These are phyloP conservation scores for Trichophaea hybrida DNA, from an alignment of 2,329 filamentous ascomycete species.

Conservation along the genomic window DNA sequence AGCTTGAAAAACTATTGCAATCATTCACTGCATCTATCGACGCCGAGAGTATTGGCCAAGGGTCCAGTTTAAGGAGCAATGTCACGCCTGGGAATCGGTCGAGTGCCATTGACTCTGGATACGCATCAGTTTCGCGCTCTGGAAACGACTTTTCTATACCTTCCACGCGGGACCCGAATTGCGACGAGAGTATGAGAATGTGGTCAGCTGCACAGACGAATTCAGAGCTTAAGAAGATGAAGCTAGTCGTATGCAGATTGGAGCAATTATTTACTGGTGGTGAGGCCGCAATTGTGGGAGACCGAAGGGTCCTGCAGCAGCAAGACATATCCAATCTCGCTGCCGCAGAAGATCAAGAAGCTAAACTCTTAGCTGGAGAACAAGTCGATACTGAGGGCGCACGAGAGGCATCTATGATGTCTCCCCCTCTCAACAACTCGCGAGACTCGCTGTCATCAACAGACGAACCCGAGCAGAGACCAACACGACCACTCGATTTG, in stretches of 20 bases:
- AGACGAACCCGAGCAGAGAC: constrained; percentile 48
- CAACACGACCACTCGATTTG: constrained; percentile 60
- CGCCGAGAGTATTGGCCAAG: constrained; percentile 22
- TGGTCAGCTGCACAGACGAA: constrained; percentile 32
- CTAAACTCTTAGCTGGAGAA: constrained; percentile 22
- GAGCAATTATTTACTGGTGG: constrained; percentile 67
- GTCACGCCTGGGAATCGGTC: constrained; percentile 28
- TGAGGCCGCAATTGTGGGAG: neutral
- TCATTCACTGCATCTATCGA: constrained; percentile 54
- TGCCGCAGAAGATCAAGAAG: constrained; percentile 31
- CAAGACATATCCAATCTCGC: constrained; percentile 40
- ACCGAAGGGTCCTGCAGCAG: constrained; percentile 37
- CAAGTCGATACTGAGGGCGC: constrained; percentile 29
- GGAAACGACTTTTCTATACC: neutral
- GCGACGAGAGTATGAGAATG: neutral
- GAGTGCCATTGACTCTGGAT: constrained; percentile 37
- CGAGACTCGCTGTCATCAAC: constrained; percentile 4
- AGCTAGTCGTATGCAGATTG: constrained; percentile 57
- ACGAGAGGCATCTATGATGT: constrained; percentile 34
- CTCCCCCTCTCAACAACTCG: constrained; percentile 20
- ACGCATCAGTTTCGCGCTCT: constrained; percentile 49
- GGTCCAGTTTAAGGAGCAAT: constrained; percentile 27
- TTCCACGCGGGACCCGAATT: neutral
- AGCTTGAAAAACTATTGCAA: constrained; percentile 58
- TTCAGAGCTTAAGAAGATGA: constrained; percentile 62